A percentile compares a stretch with the other conserved stretches of the same genome.
Evolutionary conservation across 306 rosid genomes (phyloP).

Genomic region (Pterocarpus macrocarpus): DNA sequence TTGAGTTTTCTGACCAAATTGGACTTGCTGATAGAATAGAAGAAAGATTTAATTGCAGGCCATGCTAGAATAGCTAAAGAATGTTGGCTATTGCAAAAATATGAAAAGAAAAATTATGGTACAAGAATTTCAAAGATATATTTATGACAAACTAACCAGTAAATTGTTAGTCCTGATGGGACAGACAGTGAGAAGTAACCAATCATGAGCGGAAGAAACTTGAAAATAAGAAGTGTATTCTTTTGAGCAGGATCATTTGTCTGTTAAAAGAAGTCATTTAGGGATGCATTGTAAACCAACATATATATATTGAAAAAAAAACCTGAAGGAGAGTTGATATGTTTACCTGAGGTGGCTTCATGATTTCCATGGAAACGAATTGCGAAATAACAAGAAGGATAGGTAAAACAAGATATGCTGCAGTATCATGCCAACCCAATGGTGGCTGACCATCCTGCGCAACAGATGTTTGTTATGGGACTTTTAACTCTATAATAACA

Average conservation of each 20-base stretch:
- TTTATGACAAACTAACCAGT: constrained; percentile 81
- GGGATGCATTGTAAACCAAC: constrained; percentile 35
- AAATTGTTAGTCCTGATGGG: constrained; percentile 97
- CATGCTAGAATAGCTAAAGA: constrained; percentile 23
- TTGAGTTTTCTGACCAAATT: constrained; percentile 22
- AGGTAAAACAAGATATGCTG: constrained; percentile 94
- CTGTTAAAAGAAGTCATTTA: constrained; percentile 67
- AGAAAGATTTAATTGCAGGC: constrained; percentile 17
- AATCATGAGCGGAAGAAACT: constrained; percentile 99
- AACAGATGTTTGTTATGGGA: constrained; percentile 36
- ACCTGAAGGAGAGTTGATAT: constrained; percentile 37
- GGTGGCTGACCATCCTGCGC: constrained; percentile 99
- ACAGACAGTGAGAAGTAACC: constrained; percentile 98
- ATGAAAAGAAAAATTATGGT: neutral
- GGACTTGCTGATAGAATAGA: constrained; percentile 23
- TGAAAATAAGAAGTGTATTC: constrained; percentile 85
- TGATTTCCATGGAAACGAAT: constrained; percentile 91
- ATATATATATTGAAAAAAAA: constrained; percentile 5
- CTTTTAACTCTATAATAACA: constrained; percentile 2
- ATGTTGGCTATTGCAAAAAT: constrained; percentile 33
- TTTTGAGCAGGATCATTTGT: constrained; percentile 93
- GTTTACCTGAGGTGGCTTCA: constrained; percentile 98
- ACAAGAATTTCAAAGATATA: constrained; percentile 32
- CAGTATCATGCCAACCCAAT: constrained; percentile 93
- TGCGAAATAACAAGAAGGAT: constrained; percentile 88